Conservation (phyloP, 371 early-diverging fungal genomes). For the Mortierella polycephala region DNA sequence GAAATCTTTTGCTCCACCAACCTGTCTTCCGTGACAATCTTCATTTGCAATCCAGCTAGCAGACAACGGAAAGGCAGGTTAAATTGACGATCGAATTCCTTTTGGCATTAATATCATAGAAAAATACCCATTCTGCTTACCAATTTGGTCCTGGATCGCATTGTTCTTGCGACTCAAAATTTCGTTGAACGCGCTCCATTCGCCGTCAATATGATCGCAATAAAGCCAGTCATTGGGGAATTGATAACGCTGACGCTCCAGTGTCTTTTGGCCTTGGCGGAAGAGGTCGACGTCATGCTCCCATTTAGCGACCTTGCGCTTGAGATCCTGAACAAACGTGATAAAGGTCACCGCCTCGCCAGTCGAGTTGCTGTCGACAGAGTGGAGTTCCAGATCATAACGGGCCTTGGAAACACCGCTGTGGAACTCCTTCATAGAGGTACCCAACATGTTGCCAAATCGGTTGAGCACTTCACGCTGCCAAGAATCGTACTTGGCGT, state of each 20-base stretch:
- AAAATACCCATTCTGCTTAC: slow-evolving; percentile 53
- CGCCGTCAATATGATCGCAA: slow-evolving; percentile 95
- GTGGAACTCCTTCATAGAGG: slow-evolving; percentile 89
- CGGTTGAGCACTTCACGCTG: slow-evolving; percentile 94
- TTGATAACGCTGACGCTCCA: slow-evolving; percentile 94
- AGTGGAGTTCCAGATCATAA: slow-evolving; percentile 88
- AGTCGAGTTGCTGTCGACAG: slow-evolving; percentile 87
- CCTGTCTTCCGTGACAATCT: slow-evolving; percentile 92
- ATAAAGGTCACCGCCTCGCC: slow-evolving; percentile 94
- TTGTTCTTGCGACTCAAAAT: slow-evolving; percentile 92
- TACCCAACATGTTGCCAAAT: slow-evolving; percentile 87
- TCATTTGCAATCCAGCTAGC: slow-evolving; percentile 84
- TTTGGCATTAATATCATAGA: not conserved
- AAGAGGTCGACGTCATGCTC: slow-evolving; percentile 85
- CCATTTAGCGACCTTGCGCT: slow-evolving; percentile 90
- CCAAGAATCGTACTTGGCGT: slow-evolving; percentile 97
- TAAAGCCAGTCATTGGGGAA: slow-evolving; percentile 97
- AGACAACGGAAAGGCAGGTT: slow-evolving; percentile 6
- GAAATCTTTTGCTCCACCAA: slow-evolving; percentile 86
- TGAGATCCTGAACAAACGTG: slow-evolving; percentile 96
- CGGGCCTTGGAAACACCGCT: slow-evolving; percentile 82
- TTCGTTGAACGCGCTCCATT: slow-evolving; percentile 97
- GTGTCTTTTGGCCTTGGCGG: slow-evolving; percentile 90
- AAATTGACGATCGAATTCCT: not conserved
- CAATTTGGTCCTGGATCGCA: slow-evolving; percentile 92